Conservation (phyloP, 2,329 filamentous ascomycete genomes). For the Lachnellula occidentalis region DNA sequence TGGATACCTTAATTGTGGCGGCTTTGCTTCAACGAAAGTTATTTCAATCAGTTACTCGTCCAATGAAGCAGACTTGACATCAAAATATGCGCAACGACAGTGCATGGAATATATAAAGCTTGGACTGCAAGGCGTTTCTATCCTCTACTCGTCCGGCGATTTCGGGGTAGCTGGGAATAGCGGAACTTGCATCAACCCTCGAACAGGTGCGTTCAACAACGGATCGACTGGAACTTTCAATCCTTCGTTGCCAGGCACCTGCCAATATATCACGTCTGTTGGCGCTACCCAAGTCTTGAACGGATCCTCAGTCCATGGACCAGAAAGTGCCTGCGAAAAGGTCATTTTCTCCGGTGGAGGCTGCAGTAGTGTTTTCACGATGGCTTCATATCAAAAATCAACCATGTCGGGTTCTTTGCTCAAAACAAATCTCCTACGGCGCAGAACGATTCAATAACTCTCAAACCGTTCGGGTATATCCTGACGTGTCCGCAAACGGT, state of each 20-base stretch:
- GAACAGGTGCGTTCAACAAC: conserved; percentile 31
- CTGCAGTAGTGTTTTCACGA: conserved; percentile 53
- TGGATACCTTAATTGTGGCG: conserved; percentile 41
- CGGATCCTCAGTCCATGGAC: conserved; percentile 27
- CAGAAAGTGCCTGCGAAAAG: conserved; percentile 42
- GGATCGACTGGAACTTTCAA: conserved; percentile 37
- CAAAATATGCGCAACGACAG: conserved; percentile 45
- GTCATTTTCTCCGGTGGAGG: conserved; percentile 72
- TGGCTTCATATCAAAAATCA: conserved; percentile 42
- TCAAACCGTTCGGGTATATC: conserved; percentile 39
- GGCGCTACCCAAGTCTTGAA: conserved; percentile 45
- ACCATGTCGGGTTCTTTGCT: conserved; percentile 24
- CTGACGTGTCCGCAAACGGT: conserved; percentile 42
- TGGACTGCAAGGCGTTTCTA: conserved; percentile 45
- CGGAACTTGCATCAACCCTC: conserved; percentile 34
- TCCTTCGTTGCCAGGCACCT: conserved; percentile 41
- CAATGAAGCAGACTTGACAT: conserved; percentile 44
- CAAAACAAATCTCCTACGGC: conserved; percentile 25
- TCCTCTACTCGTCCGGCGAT: conserved; percentile 47
- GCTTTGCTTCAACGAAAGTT: conserved; percentile 43
- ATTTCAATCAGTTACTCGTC: conserved; percentile 50
- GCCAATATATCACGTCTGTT: conserved; percentile 46
- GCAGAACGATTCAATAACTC: conserved; percentile 43
- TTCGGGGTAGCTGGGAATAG: conserved; percentile 41
- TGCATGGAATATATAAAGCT: conserved; percentile 54